Conservation (phyloP, 495 filamentous ascomycete genomes). For the Copromyces sp. region DNA sequence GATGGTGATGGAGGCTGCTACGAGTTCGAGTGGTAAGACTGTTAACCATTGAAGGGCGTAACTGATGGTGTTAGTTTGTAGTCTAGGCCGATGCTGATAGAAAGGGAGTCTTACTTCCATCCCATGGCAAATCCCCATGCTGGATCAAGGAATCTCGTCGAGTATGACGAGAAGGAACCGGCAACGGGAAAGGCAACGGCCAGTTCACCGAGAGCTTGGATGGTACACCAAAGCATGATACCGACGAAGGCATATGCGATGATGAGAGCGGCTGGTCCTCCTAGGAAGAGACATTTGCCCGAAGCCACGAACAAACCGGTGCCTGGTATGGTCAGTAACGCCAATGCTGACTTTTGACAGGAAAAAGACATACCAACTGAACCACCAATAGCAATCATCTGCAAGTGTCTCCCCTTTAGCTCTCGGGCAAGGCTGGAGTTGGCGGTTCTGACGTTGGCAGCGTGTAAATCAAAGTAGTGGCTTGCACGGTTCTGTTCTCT, state of each 20-base stretch:
- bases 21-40: slow-evolving; percentile 80
- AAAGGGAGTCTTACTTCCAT: slow-evolving; percentile 87
- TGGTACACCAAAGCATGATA: slow-evolving; percentile 82
- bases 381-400: slow-evolving; percentile 96
- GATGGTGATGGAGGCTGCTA: slow-evolving; percentile 82
- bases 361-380: slow-evolving; percentile 60
- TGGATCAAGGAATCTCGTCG: slow-evolving; percentile 84
- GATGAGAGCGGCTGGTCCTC: slow-evolving; percentile 77
- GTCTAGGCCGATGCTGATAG: too few relatives aligned
- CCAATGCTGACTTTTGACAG: background rate
- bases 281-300: slow-evolving; percentile 62
- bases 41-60: slow-evolving; percentile 93
- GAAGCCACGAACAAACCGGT: slow-evolving; percentile 89
- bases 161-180: slow-evolving; percentile 87
- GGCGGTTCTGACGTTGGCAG: slow-evolving; percentile 65
- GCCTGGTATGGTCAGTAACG: slow-evolving; percentile 34
- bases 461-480: slow-evolving; percentile 62
- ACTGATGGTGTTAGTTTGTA: background rate
- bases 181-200: slow-evolving; percentile 86
- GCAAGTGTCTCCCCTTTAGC: slow-evolving; percentile 76
- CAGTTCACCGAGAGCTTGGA: slow-evolving; percentile 87
- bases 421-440: slow-evolving; percentile 63
- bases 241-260: slow-evolving; percentile 78
- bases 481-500: slow-evolving; percentile 21
- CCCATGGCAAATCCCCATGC: slow-evolving; percentile 98